phyloP scores from a whole-genome alignment of 768 basidiomycete species.

The Sistotremastrum niveocremeum region DNA sequence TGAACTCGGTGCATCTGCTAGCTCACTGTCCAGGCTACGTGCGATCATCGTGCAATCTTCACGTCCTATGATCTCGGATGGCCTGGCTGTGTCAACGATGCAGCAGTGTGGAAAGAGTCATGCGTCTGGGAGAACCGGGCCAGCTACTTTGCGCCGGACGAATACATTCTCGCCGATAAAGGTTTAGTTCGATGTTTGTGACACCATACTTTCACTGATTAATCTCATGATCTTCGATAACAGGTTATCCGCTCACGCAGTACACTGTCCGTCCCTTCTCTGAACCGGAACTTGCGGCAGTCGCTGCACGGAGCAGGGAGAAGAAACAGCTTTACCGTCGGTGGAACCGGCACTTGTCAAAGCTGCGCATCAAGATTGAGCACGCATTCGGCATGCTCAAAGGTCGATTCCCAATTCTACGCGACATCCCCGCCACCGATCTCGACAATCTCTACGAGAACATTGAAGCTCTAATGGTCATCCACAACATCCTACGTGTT shows the following conservation, averaged over 20 bases:
- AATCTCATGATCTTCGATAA: not conserved
- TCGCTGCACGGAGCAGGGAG: too few relatives aligned
- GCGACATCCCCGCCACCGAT: constrained; percentile 5
- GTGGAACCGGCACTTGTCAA: too few relatives aligned
- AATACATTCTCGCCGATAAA: constrained; percentile 11
- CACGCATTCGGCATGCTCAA: too few relatives aligned
- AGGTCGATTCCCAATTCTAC: too few relatives aligned
- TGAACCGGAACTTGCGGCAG: not conserved
- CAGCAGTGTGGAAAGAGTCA: constrained; percentile 10
- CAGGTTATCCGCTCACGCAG: constrained; percentile 4
- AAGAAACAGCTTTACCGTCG: too few relatives aligned
- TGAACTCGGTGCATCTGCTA: too few relatives aligned
- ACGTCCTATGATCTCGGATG: constrained; percentile 12
- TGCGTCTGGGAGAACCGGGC: constrained; percentile 7
- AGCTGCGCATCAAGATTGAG: too few relatives aligned
- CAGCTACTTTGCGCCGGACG: constrained; percentile 6
- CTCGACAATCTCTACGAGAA: not conserved
- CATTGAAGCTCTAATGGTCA: constrained; percentile 3
- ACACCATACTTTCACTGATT: too few relatives aligned
- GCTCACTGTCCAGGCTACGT: constrained; percentile 11
- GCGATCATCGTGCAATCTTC: constrained; percentile 10
- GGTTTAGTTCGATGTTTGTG: too few relatives aligned
- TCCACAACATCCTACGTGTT: constrained; percentile 6
- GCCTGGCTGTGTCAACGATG: constrained; percentile 12
- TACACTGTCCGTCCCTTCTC: constrained; percentile 4